These are phyloP conservation scores for Apiospora kogelbergensis DNA, from an alignment of 2,329 filamentous ascomycete species.

Conservation along the genomic window DNA sequence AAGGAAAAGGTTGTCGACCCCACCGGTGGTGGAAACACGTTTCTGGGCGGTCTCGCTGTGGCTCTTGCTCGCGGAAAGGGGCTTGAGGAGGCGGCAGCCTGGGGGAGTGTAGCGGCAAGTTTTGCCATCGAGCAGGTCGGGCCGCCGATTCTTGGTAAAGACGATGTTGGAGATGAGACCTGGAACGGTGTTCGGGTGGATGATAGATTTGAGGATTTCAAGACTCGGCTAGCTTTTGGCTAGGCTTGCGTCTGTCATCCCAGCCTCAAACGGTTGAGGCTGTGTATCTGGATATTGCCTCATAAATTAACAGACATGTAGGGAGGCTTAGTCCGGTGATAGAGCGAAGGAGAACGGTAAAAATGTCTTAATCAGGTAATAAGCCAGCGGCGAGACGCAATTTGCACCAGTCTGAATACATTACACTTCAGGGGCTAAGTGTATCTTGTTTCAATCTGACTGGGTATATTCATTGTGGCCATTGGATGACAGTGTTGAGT, in stretches of 20 bases:
- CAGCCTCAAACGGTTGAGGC: neutral
- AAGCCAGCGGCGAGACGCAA: neutral
- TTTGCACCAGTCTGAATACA: neutral
- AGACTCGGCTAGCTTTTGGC: constrained; percentile 19
- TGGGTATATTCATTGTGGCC: neutral
- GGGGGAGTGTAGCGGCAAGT: constrained; percentile 81
- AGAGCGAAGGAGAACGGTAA: neutral
- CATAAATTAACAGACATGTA: neutral
- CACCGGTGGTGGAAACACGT: constrained; percentile 91
- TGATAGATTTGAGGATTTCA: constrained; percentile 53
- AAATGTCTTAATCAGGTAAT: neutral
- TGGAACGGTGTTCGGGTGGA: constrained; percentile 62
- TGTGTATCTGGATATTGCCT: neutral
- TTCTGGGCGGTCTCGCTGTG: constrained; percentile 64
- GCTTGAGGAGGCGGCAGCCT: constrained; percentile 71
- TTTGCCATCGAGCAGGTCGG: constrained; percentile 96
- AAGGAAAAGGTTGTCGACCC: constrained; percentile 74
- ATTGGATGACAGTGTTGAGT: neutral
- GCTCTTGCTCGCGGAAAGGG: constrained; percentile 58
- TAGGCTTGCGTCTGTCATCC: neutral
- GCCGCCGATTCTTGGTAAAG: constrained; percentile 59
- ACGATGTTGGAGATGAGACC: constrained; percentile 48
- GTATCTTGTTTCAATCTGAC: neutral
- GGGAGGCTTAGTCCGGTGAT: neutral
- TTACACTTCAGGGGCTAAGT: neutral